Evolutionary conservation across 345 rosid species (phyloP).

Genomic region (Euphorbia tirucalli): DNA sequence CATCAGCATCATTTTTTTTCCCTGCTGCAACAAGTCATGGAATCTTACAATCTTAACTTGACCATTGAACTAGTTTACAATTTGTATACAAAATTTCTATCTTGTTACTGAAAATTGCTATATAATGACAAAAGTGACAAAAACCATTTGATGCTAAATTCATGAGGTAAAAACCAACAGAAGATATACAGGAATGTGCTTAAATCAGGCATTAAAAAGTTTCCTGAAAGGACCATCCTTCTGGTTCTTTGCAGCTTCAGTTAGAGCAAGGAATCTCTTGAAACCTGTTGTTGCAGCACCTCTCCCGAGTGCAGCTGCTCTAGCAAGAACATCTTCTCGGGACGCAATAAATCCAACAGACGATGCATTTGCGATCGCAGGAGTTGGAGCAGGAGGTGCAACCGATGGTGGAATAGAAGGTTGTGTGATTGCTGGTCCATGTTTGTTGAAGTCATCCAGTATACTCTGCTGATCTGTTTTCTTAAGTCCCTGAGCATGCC

Average conservation of each 20-base stretch:
- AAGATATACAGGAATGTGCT: background rate
- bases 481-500: slow-evolving; percentile 68
- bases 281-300: slow-evolving; percentile 98
- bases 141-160: background rate
- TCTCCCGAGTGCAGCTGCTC: slow-evolving; percentile 97
- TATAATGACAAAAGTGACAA: background rate
- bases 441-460: slow-evolving; percentile 89
- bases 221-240: slow-evolving; percentile 95
- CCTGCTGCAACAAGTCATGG: background rate
- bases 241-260: slow-evolving; percentile 97
- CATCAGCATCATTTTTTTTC: background rate
- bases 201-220: slow-evolving; percentile 70
- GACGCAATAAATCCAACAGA: slow-evolving; percentile 72
- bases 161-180: background rate
- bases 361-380: slow-evolving; percentile 40
- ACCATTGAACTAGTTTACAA: background rate
- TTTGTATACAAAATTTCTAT: background rate
- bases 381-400: slow-evolving; percentile 38
- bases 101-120: background rate
- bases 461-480: slow-evolving; percentile 87
- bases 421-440: slow-evolving; percentile 53
- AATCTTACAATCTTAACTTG: background rate
- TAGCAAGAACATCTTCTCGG: slow-evolving; percentile 83
- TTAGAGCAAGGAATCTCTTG: slow-evolving; percentile 97
- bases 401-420: slow-evolving; percentile 35